Conservation (phyloP, 192 early-diverging fungal species). For the Coemansia sp. region DNA sequence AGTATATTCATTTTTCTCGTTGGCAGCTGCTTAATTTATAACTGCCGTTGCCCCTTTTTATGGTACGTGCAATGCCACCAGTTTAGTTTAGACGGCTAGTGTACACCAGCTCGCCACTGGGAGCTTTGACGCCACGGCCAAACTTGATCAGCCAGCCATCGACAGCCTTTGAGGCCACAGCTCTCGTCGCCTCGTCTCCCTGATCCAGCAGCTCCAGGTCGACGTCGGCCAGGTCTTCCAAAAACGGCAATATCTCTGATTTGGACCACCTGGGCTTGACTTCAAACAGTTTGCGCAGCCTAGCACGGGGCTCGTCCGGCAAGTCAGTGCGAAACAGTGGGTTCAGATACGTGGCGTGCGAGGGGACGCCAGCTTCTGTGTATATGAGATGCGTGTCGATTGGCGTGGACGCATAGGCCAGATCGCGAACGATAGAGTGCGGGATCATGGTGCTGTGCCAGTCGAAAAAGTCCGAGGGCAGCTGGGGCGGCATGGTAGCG, state of each 20-base stretch:
- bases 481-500: constrained; percentile 48
- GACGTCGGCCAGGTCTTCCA: constrained; percentile 49
- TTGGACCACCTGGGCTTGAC: constrained; percentile 31
- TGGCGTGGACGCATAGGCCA: constrained; percentile 36
- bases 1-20: background rate
- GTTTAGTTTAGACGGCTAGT: constrained; percentile 35
- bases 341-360: constrained; percentile 13
- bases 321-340: constrained; percentile 28
- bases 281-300: constrained; percentile 41
- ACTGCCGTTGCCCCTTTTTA: background rate
- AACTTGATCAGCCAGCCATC: constrained; percentile 47
- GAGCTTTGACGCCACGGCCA: constrained; percentile 25
- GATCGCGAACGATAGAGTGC: constrained; percentile 30
- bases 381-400: constrained; percentile 23
- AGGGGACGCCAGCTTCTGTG: constrained; percentile 11
- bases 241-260: constrained; percentile 33
- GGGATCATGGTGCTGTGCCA: constrained; percentile 38
- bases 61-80: constrained; percentile 9
- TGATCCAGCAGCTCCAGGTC: constrained; percentile 17
- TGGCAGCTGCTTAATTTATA: background rate
- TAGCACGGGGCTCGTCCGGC: constrained; percentile 26
- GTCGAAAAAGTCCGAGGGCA: background rate
- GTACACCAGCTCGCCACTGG: constrained; percentile 37
- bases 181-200: constrained; percentile 8
- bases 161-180: constrained; percentile 21